Evolutionary conservation across 352 stramenopile genomes (phyloP), one percentile per base, ranked within the genome.

Genomic region (Globisporangium nagaii): DNA sequence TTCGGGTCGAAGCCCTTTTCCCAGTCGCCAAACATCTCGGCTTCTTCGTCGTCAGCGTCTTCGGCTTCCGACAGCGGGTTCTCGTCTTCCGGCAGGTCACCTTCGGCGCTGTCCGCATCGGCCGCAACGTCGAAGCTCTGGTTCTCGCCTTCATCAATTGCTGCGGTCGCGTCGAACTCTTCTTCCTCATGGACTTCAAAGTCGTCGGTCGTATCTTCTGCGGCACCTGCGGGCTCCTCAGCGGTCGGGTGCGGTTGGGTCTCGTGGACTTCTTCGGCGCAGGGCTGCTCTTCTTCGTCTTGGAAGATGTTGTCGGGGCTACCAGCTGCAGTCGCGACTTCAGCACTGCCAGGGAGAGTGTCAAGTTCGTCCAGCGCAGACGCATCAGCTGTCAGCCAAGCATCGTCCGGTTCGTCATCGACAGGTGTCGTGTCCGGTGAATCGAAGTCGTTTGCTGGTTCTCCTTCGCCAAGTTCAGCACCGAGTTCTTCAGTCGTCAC

Each of bases 1-100:
- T 60, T 84, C 10, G 79, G 71, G 35, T 94, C 84, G 31, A 91
- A 92, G 12, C 84, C 82, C 67, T 92, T 90, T 51, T 94, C 84
- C 81, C 84, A 94, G 55, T 92, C 82, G 2, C 77, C 84, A 56
- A 88, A 92, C 34, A 53, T 79, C 61, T 92, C 75, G 17, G 73
- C 76, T 57, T 86, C 76, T 62, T 92, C 84, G 24, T 93, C 81
- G 25, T 90, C 81, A 2, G 76, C 73, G 35, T 88, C 80, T 34
- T 75, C 72, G 5, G 49, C 68, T 35, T 71, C 65, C 34, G 52
- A 69, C 3, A 80, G 47, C 9, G 11, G 27, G 17, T 70, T 63
- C 1, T 58, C 63, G 22, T 53, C 52, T n/a, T 17, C 56, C 27
- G n/a, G 44, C 30, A 54, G 41, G 1, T 11, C 34, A 6, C 17